Conservation (phyloP, 495 filamentous ascomycete species). For the Glonium stellatum region DNA sequence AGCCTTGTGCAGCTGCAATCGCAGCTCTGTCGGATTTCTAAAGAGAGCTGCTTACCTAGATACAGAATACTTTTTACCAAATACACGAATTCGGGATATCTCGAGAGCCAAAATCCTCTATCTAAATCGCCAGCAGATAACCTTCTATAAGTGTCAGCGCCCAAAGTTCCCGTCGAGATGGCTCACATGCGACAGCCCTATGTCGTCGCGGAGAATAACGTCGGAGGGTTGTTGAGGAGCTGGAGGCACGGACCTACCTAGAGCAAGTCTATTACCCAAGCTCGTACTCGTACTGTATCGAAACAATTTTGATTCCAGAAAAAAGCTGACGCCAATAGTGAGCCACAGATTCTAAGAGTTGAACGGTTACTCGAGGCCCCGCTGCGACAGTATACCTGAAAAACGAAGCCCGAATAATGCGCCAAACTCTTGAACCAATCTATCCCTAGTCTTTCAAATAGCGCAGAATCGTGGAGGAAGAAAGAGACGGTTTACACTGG, state of each 20-base stretch:
- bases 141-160: neutral
- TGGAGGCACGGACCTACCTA: slow-evolving; percentile 3
- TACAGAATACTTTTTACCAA: slow-evolving; percentile 9
- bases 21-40: neutral
- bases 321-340: slow-evolving; percentile 20
- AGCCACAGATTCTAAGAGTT: slow-evolving; percentile 10
- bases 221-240: neutral
- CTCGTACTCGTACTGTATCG: slow-evolving; percentile 24
- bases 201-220: neutral
- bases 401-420: slow-evolving; percentile 22
- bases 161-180: neutral
- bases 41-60: slow-evolving; percentile 18
- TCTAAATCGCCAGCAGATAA: slow-evolving; percentile 9
- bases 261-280: slow-evolving; percentile 6
- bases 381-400: slow-evolving; percentile 13
- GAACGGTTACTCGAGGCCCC: neutral
- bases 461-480: slow-evolving; percentile 25
- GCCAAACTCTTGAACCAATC: slow-evolving; percentile 29
- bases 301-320: slow-evolving; percentile 18
- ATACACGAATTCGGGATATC: slow-evolving; percentile 9
- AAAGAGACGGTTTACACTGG: slow-evolving; percentile 27
- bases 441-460: slow-evolving; percentile 31
- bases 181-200: neutral
- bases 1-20: neutral
- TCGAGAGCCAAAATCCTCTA: slow-evolving; percentile 9